Evolutionary conservation across 495 filamentous ascomycete species (phyloP).

Genomic region (Pseudotulostoma volvatum): DNA sequence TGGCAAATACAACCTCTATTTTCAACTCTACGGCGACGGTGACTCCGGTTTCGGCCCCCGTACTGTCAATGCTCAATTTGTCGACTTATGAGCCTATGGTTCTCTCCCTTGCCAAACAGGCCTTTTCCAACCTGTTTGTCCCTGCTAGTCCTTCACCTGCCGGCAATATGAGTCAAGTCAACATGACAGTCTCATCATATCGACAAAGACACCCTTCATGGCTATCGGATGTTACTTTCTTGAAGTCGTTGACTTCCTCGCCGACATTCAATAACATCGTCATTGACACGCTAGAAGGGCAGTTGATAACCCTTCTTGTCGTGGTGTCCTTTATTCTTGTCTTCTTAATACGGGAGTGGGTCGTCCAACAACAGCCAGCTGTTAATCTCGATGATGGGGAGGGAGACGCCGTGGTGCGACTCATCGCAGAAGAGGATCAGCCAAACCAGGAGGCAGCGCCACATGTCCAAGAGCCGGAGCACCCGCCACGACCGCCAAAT

Average conservation of each 20-base stretch:
- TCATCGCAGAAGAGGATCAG: constrained; percentile 21
- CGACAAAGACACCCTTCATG: constrained; percentile 27
- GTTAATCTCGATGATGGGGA: constrained; percentile 40
- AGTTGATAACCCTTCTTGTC: constrained; percentile 78
- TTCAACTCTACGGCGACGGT: constrained; percentile 14
- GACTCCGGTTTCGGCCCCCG: constrained; percentile 16
- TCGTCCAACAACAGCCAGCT: constrained; percentile 89
- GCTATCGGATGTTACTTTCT: constrained; percentile 55
- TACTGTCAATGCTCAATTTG: constrained; percentile 28
- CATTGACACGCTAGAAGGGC: constrained; percentile 77
- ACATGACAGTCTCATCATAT: constrained; percentile 9
- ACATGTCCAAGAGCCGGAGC: constrained; percentile 11
- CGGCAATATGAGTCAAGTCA: constrained; percentile 9
- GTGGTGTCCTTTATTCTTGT: constrained; percentile 87
- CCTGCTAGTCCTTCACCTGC: constrained; percentile 19
- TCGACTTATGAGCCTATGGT: constrained; percentile 31
- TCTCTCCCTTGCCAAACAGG: constrained; percentile 30
- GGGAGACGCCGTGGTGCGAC: constrained; percentile 23
- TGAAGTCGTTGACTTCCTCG: constrained; percentile 57
- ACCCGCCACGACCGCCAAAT: too few species aligned
- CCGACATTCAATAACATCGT: constrained; percentile 60
- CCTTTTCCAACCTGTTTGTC: constrained; percentile 23
- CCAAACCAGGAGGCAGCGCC: constrained; percentile 5
- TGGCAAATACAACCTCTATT: constrained; percentile 13
- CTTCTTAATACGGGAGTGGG: constrained; percentile 93